Evolutionary conservation across 2,329 filamentous ascomycete genomes (phyloP), one percentile per base, ranked within the genome.

Genomic region (Sarocladium strictum): DNA sequence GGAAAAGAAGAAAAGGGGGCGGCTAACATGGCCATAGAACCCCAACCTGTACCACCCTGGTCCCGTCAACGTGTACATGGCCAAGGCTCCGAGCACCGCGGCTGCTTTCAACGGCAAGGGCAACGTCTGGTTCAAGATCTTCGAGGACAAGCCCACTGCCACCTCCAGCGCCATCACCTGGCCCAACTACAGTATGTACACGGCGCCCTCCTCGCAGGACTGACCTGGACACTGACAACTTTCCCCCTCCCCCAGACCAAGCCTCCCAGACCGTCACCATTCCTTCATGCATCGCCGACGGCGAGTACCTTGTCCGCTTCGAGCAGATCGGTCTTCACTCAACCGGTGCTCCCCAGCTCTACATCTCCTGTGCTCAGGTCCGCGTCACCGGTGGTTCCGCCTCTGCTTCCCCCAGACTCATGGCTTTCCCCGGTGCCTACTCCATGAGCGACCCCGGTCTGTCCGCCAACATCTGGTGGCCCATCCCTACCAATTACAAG

Each of bases 221-320:
- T 17, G 23, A 10, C 38, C 37, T 19, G 17, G n/a, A 40, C 21
- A 38, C 21, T 15, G 27, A 26, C 24, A 6, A 15, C 5, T 10
- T 27, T 23, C 41, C n/a, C 33, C 9, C 33, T 27, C 9, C 21
- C 37, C 3, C 47, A 62, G 70, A 67, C 35, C 63, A 62, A 26
- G 55, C 58, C 15, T 63, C 66, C 24, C 65, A 76, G 55, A 64
- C 65, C 51, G 71, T 76, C 35, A 67, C 64, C 35, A 71, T 78
- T 49, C 75, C 75, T 12, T 59, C 61, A 35, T 76, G 71, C 54
- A 69, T 77, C n/a, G 66, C 69, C 0, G 62, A 74, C n/a, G 75
- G 76, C 53, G 73, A 77, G 57, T 76, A 75, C 55, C 67, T 76
- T 17, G 57, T 76, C 41, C 65, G 73, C 55, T 69, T 70, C 15